Evolutionary conservation across 2,329 filamentous ascomycete genomes (phyloP).

Genomic region (Alternaria sp.): DNA sequence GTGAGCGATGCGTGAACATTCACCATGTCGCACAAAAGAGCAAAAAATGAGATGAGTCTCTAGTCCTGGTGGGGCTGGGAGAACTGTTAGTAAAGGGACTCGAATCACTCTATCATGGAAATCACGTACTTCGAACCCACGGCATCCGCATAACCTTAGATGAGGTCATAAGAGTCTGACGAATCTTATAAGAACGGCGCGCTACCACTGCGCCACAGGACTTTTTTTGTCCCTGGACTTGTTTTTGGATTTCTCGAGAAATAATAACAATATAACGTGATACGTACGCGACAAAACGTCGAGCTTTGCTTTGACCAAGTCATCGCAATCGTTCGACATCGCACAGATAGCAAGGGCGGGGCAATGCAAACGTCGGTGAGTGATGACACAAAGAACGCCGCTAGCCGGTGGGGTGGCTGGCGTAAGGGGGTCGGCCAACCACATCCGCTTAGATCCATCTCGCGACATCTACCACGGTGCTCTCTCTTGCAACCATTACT

Average conservation of each 20-base stretch:
- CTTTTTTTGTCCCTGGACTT: constrained; percentile 28
- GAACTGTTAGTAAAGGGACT: constrained; percentile 11
- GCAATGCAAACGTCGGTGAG: constrained; percentile 15
- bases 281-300: rapidly evolving
- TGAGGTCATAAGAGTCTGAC: constrained; percentile 47
- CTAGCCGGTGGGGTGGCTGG: constrained; percentile 15
- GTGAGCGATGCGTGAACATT: background rate
- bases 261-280: background rate
- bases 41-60: constrained; percentile 13
- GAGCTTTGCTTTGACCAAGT: background rate
- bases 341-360: constrained; percentile 9
- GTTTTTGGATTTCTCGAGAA: constrained; percentile 22
- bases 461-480: constrained; percentile 14
- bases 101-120: background rate
- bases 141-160: constrained; percentile 55
- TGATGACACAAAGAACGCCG: constrained; percentile 16
- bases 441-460: constrained; percentile 17
- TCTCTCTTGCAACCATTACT: background rate
- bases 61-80: constrained; percentile 21
- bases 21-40: background rate
- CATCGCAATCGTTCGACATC: background rate
- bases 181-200: constrained; percentile 58
- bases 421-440: constrained; percentile 22
- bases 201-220: constrained; percentile 60
- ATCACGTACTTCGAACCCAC: constrained; percentile 48